Evolutionary conservation across 2,329 filamentous ascomycete genomes (phyloP).

Genomic region (Metarhizium sp.): DNA sequence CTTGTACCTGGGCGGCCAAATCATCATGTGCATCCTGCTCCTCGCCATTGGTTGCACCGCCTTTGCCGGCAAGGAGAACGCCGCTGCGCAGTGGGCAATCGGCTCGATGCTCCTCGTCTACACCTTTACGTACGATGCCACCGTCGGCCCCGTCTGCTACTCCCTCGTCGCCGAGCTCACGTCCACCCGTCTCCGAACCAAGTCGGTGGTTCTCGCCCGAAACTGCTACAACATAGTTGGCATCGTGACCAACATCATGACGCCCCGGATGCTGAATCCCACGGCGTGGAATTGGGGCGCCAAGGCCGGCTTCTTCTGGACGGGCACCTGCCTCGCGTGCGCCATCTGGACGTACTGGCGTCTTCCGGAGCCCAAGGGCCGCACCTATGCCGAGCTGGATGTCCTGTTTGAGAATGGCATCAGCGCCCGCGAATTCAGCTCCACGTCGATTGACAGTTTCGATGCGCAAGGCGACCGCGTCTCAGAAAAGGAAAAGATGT

Average conservation of each 20-base stretch:
- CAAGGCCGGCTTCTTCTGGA: constrained; percentile 37
- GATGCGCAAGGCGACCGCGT: constrained; percentile 10
- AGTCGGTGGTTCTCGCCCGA: constrained; percentile 35
- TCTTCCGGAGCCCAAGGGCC: constrained; percentile 44
- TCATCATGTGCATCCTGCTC: constrained; percentile 35
- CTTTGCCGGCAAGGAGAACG: constrained; percentile 33
- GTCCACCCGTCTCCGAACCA: constrained; percentile 35
- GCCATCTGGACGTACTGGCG: constrained; percentile 42
- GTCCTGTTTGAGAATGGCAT: constrained; percentile 39
- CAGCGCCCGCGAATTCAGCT: constrained; percentile 31
- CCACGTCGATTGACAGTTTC: constrained; percentile 18
- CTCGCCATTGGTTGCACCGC: constrained; percentile 46
- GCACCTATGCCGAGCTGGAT: constrained; percentile 46
- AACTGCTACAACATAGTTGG: constrained; percentile 38
- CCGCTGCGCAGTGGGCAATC: constrained; percentile 36
- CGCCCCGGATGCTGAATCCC: constrained; percentile 37
- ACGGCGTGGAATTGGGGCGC: constrained; percentile 38
- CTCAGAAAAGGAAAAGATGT: constrained; percentile 13
- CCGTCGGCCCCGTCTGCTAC: constrained; percentile 58
- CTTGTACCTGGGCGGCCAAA: constrained; percentile 36
- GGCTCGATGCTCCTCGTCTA: constrained; percentile 36
- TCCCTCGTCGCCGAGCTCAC: constrained; percentile 58
- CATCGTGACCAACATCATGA: constrained; percentile 36
- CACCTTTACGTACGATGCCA: constrained; percentile 31
- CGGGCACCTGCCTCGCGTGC: constrained; percentile 32